These are phyloP conservation scores for Penicillium freii DNA, from an alignment of 2,329 filamentous ascomycete species.

Conservation along the genomic window DNA sequence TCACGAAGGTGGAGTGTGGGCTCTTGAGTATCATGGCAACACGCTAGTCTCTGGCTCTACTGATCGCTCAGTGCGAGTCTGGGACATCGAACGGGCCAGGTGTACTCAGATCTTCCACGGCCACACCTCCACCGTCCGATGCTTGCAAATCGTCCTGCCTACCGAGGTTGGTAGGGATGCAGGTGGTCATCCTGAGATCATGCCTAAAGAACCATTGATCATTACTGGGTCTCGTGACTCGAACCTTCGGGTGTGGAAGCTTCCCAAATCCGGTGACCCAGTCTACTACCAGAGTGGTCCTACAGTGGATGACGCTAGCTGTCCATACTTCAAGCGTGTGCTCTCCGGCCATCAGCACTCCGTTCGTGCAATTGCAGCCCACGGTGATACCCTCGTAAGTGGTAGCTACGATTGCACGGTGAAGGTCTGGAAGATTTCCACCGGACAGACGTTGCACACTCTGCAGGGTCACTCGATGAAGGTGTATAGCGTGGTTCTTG, in stretches of 20 bases:
- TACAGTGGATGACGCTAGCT: constrained; percentile 70
- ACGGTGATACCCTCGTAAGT: constrained; percentile 93
- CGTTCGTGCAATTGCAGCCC: constrained; percentile 90
- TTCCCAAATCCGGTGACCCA: constrained; percentile 76
- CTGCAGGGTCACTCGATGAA: constrained; percentile 86
- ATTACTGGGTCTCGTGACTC: constrained; percentile 97
- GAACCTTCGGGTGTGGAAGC: constrained; percentile 87
- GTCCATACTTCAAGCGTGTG: constrained; percentile 90
- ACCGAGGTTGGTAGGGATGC: constrained; percentile 69
- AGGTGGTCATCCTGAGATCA: constrained; percentile 75
- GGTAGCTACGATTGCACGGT: constrained; percentile 96
- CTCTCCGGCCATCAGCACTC: constrained; percentile 87
- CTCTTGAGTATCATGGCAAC: constrained; percentile 92
- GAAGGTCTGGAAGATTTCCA: constrained; percentile 95
- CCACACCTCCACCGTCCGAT: constrained; percentile 95
- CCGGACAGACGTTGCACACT: constrained; percentile 80
- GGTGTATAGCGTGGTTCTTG: constrained; percentile 94
- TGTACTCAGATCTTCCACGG: constrained; percentile 97
- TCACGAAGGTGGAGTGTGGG: constrained; percentile 97
- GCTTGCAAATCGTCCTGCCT: constrained; percentile 89
- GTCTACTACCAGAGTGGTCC: constrained; percentile 77
- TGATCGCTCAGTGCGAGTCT: constrained; percentile 96
- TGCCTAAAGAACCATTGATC: constrained; percentile 91
- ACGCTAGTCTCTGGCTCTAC: constrained; percentile 94
- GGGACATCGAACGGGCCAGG: constrained; percentile 91